Evolutionary conservation across 805 yeast genomes (phyloP).

Genomic region (Sugiyamaella chiloensis): DNA sequence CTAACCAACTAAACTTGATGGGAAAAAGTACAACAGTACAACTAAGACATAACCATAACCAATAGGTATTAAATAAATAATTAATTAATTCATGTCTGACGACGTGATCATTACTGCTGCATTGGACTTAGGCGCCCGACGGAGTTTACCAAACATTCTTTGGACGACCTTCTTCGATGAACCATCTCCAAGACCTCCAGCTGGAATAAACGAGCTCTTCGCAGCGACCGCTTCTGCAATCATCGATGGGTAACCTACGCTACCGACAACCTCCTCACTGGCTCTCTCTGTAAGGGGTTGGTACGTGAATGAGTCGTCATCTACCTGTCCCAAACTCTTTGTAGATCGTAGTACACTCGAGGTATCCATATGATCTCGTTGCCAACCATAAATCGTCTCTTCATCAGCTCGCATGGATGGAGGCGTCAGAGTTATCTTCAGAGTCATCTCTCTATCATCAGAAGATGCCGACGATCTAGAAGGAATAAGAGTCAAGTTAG

Average conservation of each 20-base stretch:
- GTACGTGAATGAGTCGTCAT: not conserved
- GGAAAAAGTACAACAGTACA: too few species aligned
- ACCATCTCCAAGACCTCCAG: slow-evolving; percentile 17
- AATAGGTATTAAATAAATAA: not conserved
- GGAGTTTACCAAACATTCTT: slow-evolving; percentile 20
- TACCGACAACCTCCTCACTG: slow-evolving; percentile 1
- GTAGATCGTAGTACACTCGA: slow-evolving; percentile 13
- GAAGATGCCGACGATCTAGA: not conserved
- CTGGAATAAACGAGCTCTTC: slow-evolving; percentile 17
- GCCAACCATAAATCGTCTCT: slow-evolving; percentile 30
- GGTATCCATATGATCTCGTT: slow-evolving; percentile 24
- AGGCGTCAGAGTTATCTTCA: slow-evolving; percentile 28
- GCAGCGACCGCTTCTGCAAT: slow-evolving; percentile 7
- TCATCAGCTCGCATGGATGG: slow-evolving; percentile 29
- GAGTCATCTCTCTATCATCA: slow-evolving; percentile 24
- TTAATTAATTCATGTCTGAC: slow-evolving; percentile 16
- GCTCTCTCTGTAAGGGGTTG: slow-evolving; percentile 5
- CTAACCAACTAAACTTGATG: too few species aligned
- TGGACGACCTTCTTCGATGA: slow-evolving; percentile 16
- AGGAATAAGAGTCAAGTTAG: not conserved
- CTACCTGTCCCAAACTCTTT: slow-evolving; percentile 6
- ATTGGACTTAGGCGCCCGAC: slow-evolving; percentile 17
- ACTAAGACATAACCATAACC: not conserved
- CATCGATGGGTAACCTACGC: not conserved
- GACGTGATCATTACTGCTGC: slow-evolving; percentile 25